Percentiles rank a stretch among this genome's conserved stretches.
Conservation (phyloP, 306 rosid genomes). For the Delonix regia region DNA sequence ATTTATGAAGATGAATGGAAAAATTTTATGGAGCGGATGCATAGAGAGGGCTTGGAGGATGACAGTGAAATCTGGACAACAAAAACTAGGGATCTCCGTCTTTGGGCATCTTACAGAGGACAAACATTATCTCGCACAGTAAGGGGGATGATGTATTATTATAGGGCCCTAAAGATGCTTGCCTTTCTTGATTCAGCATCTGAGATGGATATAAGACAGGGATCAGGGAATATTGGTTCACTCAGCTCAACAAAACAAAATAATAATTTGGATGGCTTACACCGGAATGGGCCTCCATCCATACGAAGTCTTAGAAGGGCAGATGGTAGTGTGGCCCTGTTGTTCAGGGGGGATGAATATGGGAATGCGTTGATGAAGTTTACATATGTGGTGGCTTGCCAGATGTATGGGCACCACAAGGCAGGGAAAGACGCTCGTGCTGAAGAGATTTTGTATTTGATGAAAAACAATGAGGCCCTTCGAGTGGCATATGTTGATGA, state of each 20-base stretch:
- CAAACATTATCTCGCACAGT: constrained; percentile 94
- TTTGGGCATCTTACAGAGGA: constrained; percentile 93
- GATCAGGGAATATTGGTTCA: constrained; percentile 58
- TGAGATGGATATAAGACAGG: constrained; percentile 67
- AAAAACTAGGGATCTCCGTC: constrained; percentile 70
- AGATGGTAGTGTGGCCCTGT: constrained; percentile 51
- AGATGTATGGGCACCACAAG: constrained; percentile 84
- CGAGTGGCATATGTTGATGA: constrained; percentile 92
- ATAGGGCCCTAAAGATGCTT: constrained; percentile 87
- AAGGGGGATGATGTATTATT: constrained; percentile 96
- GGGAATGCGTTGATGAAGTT: constrained; percentile 91
- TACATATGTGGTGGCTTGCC: constrained; percentile 89
- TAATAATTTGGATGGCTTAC: constrained; percentile 46
- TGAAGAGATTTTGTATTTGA: constrained; percentile 76
- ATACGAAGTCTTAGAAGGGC: constrained; percentile 53
- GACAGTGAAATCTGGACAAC: constrained; percentile 66
- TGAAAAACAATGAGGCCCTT: constrained; percentile 93
- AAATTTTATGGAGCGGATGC: constrained; percentile 89
- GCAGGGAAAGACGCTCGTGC: constrained; percentile 74
- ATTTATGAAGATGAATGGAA: constrained; percentile 92
- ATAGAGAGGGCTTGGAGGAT: constrained; percentile 66
- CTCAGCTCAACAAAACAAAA: constrained; percentile 50
- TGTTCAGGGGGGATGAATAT: constrained; percentile 74
- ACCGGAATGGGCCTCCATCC: constrained; percentile 43
- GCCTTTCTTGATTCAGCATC: constrained; percentile 86